These are phyloP conservation scores for Rhodotorula paludigena DNA, from an alignment of 768 basidiomycete genomes.

Conservation along the genomic window DNA sequence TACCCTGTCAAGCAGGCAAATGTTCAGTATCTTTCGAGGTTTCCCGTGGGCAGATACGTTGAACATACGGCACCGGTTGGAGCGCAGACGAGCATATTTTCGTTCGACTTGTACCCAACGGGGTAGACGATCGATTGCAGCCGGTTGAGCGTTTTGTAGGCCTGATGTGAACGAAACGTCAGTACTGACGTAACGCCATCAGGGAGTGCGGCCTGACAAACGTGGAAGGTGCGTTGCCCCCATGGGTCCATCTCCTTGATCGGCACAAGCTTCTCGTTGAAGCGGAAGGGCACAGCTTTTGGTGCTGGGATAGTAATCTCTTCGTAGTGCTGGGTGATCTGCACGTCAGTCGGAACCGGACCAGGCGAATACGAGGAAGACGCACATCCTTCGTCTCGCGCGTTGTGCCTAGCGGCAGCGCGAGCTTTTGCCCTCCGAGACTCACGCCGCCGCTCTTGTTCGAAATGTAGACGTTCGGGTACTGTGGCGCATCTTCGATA, in stretches of 20 bases:
- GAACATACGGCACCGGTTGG: conserved; percentile 99
- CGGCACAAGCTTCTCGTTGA: conserved; percentile 64
- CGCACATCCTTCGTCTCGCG: conserved; percentile 64
- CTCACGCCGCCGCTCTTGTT: conserved; percentile 57
- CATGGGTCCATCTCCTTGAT: conserved; percentile 71
- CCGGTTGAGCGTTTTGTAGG: conserved; percentile 79
- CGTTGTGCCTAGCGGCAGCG: conserved; percentile 75
- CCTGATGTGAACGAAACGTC: conserved; percentile 52
- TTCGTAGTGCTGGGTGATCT: conserved; percentile 62
- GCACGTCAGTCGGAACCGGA: conserved; percentile 9
- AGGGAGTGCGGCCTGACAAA: conserved; percentile 46
- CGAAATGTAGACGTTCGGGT: conserved; percentile 84
- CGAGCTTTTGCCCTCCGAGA: conserved; percentile 68
- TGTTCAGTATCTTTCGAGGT: too few relatives aligned
- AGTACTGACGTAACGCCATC: background rate
- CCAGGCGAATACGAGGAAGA: background rate
- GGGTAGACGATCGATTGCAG: conserved; percentile 93
- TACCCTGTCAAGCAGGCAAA: conserved; percentile 59
- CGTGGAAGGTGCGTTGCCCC: conserved; percentile 76
- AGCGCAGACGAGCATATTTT: conserved; percentile 92
- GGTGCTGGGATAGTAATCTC: conserved; percentile 87
- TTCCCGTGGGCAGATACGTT: too few relatives aligned
- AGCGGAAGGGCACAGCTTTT: conserved; percentile 65
- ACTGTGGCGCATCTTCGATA: conserved; percentile 50
- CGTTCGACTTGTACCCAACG: conserved; percentile 88